A percentile compares a stretch with the other conserved stretches of the same genome.
phyloP scores from a whole-genome alignment of 2,329 filamentous ascomycete genomes.

The Cyphellophora attinorum region DNA sequence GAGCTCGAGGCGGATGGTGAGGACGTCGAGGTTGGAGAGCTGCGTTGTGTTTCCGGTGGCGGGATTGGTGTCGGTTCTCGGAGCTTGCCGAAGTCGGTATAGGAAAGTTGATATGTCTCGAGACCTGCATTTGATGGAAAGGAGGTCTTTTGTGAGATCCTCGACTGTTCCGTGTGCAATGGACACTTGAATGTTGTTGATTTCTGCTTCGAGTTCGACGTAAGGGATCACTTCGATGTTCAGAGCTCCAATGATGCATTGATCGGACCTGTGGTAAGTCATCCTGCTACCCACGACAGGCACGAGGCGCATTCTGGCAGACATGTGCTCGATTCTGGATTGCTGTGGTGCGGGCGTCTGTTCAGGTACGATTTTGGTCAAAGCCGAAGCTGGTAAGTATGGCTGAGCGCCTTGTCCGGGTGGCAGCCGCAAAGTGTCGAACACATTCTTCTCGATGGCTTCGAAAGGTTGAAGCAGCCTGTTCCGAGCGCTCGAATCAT shows the following conservation, averaged over 20 bases:
- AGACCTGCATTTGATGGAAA: constrained; percentile 36
- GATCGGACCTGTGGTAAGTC: constrained; percentile 41
- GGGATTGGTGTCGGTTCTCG: constrained; percentile 15
- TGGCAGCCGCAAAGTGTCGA: constrained; percentile 45
- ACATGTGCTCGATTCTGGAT: constrained; percentile 45
- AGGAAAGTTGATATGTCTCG: constrained; percentile 49
- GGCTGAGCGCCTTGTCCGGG: constrained; percentile 38
- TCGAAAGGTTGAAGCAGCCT: constrained; percentile 45
- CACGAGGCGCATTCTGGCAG: constrained; percentile 44
- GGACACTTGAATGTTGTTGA: constrained; percentile 38
- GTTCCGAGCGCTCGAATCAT: constrained; percentile 30
- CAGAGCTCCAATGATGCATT: constrained; percentile 40
- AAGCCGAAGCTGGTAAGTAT: constrained; percentile 47
- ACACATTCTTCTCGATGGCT: constrained; percentile 48
- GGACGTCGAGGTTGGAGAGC: constrained; percentile 25
- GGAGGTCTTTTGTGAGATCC: constrained; percentile 27
- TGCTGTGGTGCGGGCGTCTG: constrained; percentile 38
- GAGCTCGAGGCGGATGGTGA: constrained; percentile 39
- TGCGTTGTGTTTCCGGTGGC: constrained; percentile 25
- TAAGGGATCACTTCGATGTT: constrained; percentile 48
- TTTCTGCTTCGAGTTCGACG: constrained; percentile 37
- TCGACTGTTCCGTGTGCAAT: constrained; percentile 40
- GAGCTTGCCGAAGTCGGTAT: constrained; percentile 39
- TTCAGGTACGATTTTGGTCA: constrained; percentile 47
- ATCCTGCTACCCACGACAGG: constrained; percentile 48